Base-by-base conservation (phyloP, 2,329 filamentous ascomycete species). In the Sarocladium brachiariae region DNA sequence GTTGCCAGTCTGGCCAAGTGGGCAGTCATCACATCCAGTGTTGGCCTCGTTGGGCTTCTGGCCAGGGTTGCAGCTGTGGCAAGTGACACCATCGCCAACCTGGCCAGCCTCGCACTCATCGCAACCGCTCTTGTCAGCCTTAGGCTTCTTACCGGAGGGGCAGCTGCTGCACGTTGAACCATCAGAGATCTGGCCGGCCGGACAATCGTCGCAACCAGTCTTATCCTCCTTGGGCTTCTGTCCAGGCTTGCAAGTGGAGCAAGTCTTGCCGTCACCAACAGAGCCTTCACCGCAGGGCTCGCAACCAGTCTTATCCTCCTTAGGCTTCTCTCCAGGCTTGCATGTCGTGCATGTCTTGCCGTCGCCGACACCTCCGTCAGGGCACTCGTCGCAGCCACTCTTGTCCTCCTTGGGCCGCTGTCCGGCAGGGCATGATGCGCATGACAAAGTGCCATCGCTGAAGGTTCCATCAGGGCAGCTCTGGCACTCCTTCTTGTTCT, bases 171-270 rank as follows among this genome's bases (percentile, higher is more conserved):
- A 47, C 10, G 7, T 47, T 13, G 25, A 6, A 3, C 43, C 43
- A 23, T 47, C 43, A 3, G 18, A 21, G 30, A 47, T 25, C 18
- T 47, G 25, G 13, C 43, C 43, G 4, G 13, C 13, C 25, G 18
- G 25, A 27, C 43, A 47, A 11, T 47, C 43, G 11, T 47, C 43
- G 43, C 43, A 47, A 16, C 43, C 43, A 21, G 43, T 47, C 14
- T 31, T 33, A 19, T 47, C 43, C 4, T 13, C 30, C 25, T 47
- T 47, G 43, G 43, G 43, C 43, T 33, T 31, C 27, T 47, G 43
- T 2, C 43, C 43, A 16, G 43, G 10, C 18, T 34, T 11, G 30
- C 43, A 47, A 33, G 25, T 47, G 8, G 30, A 33, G 30, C 43
- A 47, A 19, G 18, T 47, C 25, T 31, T 47, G 14, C 43, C 43